Percentiles rank a stretch among this genome's conserved stretches.
phyloP scores from a whole-genome alignment of 768 basidiomycete genomes.

The Tulasnella sp. region DNA sequence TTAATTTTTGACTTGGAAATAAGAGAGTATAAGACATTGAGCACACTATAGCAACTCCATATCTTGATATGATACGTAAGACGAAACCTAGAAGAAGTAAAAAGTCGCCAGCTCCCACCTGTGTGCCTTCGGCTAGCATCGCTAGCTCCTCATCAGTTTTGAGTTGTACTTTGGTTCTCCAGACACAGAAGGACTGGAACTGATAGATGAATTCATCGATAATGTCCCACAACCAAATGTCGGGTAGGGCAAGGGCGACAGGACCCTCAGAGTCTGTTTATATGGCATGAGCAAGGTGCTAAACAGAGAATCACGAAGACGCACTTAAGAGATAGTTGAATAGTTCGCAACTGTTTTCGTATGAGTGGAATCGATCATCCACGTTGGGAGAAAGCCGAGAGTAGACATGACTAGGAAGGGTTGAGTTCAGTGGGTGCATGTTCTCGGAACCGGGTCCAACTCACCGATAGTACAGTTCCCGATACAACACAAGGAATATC shows the following conservation, averaged over 20 bases:
- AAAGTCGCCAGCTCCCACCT: constrained; percentile 28
- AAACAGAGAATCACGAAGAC: constrained; percentile 23
- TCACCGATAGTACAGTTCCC: constrained; percentile 78
- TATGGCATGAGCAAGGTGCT: background rate
- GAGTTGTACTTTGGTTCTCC: constrained; percentile 68
- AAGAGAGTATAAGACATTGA: constrained; percentile 95
- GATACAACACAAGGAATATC: constrained; percentile 92
- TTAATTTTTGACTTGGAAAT: constrained; percentile 96
- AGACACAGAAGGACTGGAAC: constrained; percentile 90
- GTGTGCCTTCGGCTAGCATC: constrained; percentile 63
- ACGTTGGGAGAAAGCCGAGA: constrained; percentile 89
- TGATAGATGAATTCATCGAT: constrained; percentile 98
- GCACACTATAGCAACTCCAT: constrained; percentile 96
- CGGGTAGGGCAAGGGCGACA: constrained; percentile 82
- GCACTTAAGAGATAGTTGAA: constrained; percentile 94
- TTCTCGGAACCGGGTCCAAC: constrained; percentile 15
- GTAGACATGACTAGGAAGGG: constrained; percentile 60
- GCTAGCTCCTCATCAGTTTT: constrained; percentile 84
- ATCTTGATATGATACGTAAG: constrained; percentile 36
- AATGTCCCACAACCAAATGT: constrained; percentile 98
- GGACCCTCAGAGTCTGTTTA: constrained; percentile 83
- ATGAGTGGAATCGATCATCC: constrained; percentile 95
- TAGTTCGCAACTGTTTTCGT: constrained; percentile 94
- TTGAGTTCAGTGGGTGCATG: too few species aligned
- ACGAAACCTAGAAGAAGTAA: background rate